These are phyloP conservation scores for Brasilioporus rufonigricans DNA, from an alignment of 768 basidiomycete genomes.

Conservation along the genomic window DNA sequence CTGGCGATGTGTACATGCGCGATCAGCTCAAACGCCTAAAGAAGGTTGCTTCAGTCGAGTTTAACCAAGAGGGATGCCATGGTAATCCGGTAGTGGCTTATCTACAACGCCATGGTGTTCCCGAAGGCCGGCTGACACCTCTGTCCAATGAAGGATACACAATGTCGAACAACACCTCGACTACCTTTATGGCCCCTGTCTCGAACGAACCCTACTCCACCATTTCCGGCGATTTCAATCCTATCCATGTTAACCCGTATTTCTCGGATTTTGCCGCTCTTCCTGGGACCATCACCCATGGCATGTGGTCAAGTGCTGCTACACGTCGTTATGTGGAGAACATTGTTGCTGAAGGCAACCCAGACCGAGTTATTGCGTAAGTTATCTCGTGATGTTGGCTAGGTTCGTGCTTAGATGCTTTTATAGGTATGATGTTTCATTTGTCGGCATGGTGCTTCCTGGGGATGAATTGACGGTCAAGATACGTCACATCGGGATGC, in stretches of 20 bases:
- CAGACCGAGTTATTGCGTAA: slow-evolving; percentile 85
- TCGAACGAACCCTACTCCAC: slow-evolving; percentile 96
- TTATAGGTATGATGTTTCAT: slow-evolving; percentile 84
- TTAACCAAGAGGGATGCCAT: slow-evolving; percentile 80
- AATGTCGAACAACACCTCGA: slow-evolving; percentile 60
- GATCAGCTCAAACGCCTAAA: slow-evolving; percentile 86
- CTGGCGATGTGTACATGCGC: slow-evolving; percentile 83
- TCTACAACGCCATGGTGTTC: slow-evolving; percentile 84
- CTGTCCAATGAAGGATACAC: slow-evolving; percentile 87
- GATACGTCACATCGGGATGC: slow-evolving; percentile 89
- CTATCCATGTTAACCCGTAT: slow-evolving; percentile 98
- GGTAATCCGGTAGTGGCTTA: slow-evolving; percentile 95
- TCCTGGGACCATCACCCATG: slow-evolving; percentile 96
- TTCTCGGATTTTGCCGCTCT: slow-evolving; percentile 92
- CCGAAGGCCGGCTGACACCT: slow-evolving; percentile 73
- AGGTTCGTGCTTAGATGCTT: slow-evolving; percentile 3
- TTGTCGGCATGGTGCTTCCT: slow-evolving; percentile 96
- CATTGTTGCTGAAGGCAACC: slow-evolving; percentile 88
- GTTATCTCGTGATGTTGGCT: slow-evolving; percentile 31
- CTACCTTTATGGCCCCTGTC: slow-evolving; percentile 76
- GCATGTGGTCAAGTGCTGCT: slow-evolving; percentile 95
- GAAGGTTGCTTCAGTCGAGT: slow-evolving; percentile 86
- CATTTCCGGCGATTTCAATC: slow-evolving; percentile 97
- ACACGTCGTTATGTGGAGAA: slow-evolving; percentile 91
- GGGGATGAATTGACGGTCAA: slow-evolving; percentile 83